Percentiles rank a stretch among this genome's conserved stretches.
These are phyloP conservation scores for Penicillium palitans DNA, from an alignment of 2,329 filamentous ascomycete species.

Conservation along the genomic window DNA sequence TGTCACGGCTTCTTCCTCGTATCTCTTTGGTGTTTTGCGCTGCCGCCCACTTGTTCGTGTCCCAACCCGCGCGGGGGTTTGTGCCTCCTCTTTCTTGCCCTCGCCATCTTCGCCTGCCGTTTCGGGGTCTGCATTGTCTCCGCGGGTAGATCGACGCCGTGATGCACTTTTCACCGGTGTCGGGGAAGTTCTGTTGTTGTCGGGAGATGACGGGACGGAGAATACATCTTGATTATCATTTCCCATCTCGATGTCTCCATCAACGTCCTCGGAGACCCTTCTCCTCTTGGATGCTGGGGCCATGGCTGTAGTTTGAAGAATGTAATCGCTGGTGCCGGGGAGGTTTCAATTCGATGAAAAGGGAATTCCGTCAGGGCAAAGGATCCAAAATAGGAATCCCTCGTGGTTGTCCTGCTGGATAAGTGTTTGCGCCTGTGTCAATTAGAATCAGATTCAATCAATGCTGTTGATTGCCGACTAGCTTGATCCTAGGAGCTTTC, in stretches of 20 bases:
- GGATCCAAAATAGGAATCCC: neutral
- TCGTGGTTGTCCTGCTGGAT: neutral
- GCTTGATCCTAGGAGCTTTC: conserved; percentile 7
- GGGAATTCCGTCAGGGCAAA: neutral
- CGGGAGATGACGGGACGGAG: conserved; percentile 18
- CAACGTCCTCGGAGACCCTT: conserved; percentile 36
- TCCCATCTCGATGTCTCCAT: conserved; percentile 36
- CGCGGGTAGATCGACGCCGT: conserved; percentile 26
- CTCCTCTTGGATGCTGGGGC: conserved; percentile 39
- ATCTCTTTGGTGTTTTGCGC: conserved; percentile 36
- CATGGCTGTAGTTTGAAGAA: conserved; percentile 25
- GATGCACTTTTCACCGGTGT: conserved; percentile 22
- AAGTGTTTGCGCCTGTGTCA: conserved; percentile 4
- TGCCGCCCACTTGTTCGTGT: conserved; percentile 38
- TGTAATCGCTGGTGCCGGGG: neutral
- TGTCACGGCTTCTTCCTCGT: conserved; percentile 29
- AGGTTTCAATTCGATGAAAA: neutral
- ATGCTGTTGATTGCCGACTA: conserved; percentile 3
- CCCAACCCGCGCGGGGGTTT: conserved; percentile 29
- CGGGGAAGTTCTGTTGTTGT: conserved; percentile 17
- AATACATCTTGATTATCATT: conserved; percentile 18
- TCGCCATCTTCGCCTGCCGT: conserved; percentile 11
- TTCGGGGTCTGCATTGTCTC: conserved; percentile 7
- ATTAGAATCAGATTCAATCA: conserved; percentile 2
- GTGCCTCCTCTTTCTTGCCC: conserved; percentile 13